Evolutionary conservation across 2,329 filamentous ascomycete species (phyloP).

Genomic region (Hymenoscyphus salicellus): DNA sequence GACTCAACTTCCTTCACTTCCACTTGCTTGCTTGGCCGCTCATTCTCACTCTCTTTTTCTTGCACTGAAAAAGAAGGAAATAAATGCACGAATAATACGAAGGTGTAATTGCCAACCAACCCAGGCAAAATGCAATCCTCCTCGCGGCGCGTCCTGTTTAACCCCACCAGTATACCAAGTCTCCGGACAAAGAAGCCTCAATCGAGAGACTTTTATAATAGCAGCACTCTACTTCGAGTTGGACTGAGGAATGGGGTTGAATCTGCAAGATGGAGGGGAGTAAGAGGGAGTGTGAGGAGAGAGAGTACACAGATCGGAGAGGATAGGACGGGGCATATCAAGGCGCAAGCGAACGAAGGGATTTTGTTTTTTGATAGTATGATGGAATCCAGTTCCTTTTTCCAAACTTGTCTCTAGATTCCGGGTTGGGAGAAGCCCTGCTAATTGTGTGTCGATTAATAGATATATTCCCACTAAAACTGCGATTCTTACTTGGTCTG

Average conservation of each 20-base stretch:
- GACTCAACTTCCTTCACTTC: neutral
- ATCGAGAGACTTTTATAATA: conserved; percentile 28
- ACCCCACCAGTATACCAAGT: conserved; percentile 37
- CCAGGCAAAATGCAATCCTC: conserved; percentile 26
- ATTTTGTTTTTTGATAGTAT: conserved; percentile 88
- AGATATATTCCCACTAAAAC: conserved; percentile 82
- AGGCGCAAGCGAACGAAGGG: conserved; percentile 70
- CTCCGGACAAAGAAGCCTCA: conserved; percentile 30
- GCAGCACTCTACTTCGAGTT: conserved; percentile 16
- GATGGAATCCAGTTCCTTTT: conserved; percentile 30
- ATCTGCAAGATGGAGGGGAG: conserved; percentile 20
- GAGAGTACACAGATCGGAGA: conserved; percentile 51
- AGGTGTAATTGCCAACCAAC: neutral
- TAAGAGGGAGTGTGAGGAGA: conserved; percentile 37
- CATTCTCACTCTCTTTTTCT: neutral
- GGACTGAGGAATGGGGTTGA: conserved; percentile 15
- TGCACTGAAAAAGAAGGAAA: neutral
- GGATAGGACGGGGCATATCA: conserved; percentile 77
- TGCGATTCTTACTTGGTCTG: conserved; percentile 61
- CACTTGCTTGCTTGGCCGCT: neutral
- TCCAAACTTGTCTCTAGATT: neutral
- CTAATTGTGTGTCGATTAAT: conserved; percentile 11
- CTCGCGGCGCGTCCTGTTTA: conserved; percentile 33
- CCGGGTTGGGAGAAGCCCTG: neutral
- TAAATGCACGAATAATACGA: neutral